Evolutionary conservation across 129 eudicot species (phyloP).

Genomic region (Sambucus nigra): DNA sequence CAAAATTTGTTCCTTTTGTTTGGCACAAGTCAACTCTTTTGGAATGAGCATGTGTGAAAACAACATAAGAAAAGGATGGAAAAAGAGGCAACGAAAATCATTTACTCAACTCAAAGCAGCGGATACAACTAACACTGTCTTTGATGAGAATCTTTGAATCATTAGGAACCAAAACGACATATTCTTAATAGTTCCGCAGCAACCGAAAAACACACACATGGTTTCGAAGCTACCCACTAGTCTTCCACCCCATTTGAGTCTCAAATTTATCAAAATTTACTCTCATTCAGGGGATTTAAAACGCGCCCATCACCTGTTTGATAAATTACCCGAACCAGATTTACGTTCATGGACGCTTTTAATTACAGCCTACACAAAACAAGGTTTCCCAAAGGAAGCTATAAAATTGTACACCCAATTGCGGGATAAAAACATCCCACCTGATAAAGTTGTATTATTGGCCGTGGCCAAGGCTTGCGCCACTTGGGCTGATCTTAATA

Average conservation of each 20-base stretch:
- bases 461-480: constrained; percentile 68
- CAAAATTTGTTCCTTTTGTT: too few relatives aligned
- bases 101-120: too few relatives aligned
- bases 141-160: too few relatives aligned
- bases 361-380: constrained; percentile 52
- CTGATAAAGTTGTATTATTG: constrained; percentile 49
- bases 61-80: too few relatives aligned
- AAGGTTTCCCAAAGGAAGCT: constrained; percentile 42
- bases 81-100: too few relatives aligned
- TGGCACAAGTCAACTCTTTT: too few relatives aligned
- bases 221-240: constrained; percentile 43
- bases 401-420: constrained; percentile 35
- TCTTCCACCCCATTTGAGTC: constrained; percentile 42
- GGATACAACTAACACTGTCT: too few relatives aligned
- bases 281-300: constrained; percentile 41
- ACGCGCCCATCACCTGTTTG: constrained; percentile 79
- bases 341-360: constrained; percentile 55
- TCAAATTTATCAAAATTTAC: constrained; percentile 38
- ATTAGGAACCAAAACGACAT: too few relatives aligned
- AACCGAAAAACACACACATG: too few relatives aligned
- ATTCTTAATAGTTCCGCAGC: too few relatives aligned
- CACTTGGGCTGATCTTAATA: constrained; percentile 30
- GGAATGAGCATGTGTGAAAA: too few relatives aligned
- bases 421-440: constrained; percentile 22
- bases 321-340: constrained; percentile 50